Evolutionary conservation across 2,329 filamentous ascomycete genomes (phyloP), one percentile per base, ranked within the genome.

Genomic region (Diaporthe humulicola): DNA sequence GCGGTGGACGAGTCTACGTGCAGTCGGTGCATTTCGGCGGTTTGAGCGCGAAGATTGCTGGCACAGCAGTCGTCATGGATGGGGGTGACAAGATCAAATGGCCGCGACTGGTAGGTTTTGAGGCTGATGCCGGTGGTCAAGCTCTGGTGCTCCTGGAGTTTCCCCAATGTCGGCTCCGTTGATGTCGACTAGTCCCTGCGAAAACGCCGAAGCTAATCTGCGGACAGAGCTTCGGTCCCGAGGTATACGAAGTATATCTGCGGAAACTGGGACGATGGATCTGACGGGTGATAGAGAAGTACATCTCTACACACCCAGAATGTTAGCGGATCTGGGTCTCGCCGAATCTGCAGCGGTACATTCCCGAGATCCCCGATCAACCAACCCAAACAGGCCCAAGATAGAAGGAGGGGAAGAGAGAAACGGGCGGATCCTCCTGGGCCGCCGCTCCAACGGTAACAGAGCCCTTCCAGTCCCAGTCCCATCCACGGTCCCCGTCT

Each of bases 111-210:
- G 57, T 30, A 72, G 33, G 9, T 56, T 33, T 61, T 64, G 45
- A 72, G 36, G 57, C 45, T 61, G 33, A 54, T 22, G 19, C 69
- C 42, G 57, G 73, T 69, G 42, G 61, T 40, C n/a, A 75, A 70
- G 57, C 36, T 60, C 66, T 75, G 61, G 33, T 74, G 66, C n/a
- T 45, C 36, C 56, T 71, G 73, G 73, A 58, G 30, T 38, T 76
- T 72, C 74, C 74, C 74, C 74, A 76, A 69, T 19, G 50, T 56
- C 58, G 61, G 69, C 50, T 71, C 74, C 74, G 74, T 64, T 12
- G 45, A 52, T 30, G 40, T 66, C 9, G 45, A 64, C 70, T 64
- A 72, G 57, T n/a, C 22, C 45, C 58, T 42, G 45, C 42, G 70
- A 64, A 64, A 45, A 42, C 33, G 58, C 70, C 70, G 70, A 56